Evolutionary conservation across 352 stramenopile genomes (phyloP), one percentile per base, ranked within the genome.

Genomic region (Saprolegnia parasitica): DNA sequence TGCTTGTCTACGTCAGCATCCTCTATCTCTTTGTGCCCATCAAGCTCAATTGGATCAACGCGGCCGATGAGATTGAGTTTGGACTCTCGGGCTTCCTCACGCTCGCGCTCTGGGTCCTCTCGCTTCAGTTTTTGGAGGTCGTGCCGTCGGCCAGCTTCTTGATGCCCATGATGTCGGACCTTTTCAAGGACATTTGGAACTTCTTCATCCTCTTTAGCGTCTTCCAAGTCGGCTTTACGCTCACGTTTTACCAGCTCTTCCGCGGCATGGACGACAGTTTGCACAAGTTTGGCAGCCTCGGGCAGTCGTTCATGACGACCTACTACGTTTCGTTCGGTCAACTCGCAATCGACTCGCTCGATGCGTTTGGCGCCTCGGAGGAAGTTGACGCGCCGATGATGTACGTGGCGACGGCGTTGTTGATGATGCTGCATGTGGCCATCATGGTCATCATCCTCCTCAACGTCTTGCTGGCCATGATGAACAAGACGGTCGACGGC

Each of bases 181-280:
- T 62, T 5, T 45, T 62, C 20, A 21, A 15, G 6, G 55, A 62
- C 24, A 35, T 62, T 32, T 39, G 29, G 10, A 62, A 62, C 24
- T 62, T 62, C 55, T 62, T 62, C 55, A 62, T 62, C n/a, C 32
- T 62, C 16, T 62, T 62, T 21, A 24, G 21, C 6, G 55, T 62
- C 16, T 62, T 62, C 35, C 55, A 62, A 62, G 18, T 62, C 18
- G 55, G 55, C 20, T 45, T 62, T n/a, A 62, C 55, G 18, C 26
- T 62, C n/a, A 62, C 55, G 29, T 62, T 62, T 45, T 62, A 62
- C 35, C 55, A 62, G n/a, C 55, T 62, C n/a, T 62, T 62, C 24
- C n/a, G 35, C 9, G 18, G 32, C 21, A 16, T 20, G 4, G 32
- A 16, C 21, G 55, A 29, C 20, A n/a, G 29, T 35, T 5, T 35